A percentile compares a stretch with the other conserved stretches of the same genome.
Evolutionary conservation across 495 filamentous ascomycete genomes (phyloP).

Genomic region (Aspergillus mulundensis): DNA sequence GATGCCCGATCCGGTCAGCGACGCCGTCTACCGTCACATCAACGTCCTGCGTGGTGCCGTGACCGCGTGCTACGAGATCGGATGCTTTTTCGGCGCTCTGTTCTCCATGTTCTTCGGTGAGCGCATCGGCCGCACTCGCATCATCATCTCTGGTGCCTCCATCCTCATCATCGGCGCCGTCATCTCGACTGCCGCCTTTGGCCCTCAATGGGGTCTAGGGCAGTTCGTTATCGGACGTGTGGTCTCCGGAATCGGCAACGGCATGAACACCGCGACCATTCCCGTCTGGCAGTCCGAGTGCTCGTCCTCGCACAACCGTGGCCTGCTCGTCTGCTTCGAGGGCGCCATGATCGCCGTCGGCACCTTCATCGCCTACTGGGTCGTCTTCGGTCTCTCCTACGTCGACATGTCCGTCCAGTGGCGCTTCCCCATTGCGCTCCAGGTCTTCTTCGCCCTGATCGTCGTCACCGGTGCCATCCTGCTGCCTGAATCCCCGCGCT

Average conservation of each 20-base stretch:
- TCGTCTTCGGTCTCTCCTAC: conserved; percentile 74
- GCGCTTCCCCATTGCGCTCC: conserved; percentile 75
- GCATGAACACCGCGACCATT: conserved; percentile 70
- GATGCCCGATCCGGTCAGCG: conserved; percentile 9
- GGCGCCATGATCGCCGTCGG: conserved; percentile 76
- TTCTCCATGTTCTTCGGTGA: conserved; percentile 67
- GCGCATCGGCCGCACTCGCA: conserved; percentile 58
- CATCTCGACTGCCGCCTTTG: conserved; percentile 58
- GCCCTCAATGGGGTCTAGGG: conserved; percentile 40
- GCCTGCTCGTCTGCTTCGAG: conserved; percentile 77
- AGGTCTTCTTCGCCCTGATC: conserved; percentile 65
- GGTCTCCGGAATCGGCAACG: conserved; percentile 70
- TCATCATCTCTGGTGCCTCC: conserved; percentile 57
- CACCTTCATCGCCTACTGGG: conserved; percentile 75
- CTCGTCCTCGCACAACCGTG: conserved; percentile 66
- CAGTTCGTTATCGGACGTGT: conserved; percentile 73
- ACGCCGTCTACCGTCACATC: conserved; percentile 34
- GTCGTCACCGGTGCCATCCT: conserved; percentile 54
- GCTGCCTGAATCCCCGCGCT: conserved; percentile 74
- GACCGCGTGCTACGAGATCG: conserved; percentile 78
- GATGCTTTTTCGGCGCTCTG: conserved; percentile 70
- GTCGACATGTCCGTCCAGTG: conserved; percentile 41
- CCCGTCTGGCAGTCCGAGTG: conserved; percentile 77
- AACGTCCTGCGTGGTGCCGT: conserved; percentile 73
- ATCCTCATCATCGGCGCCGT: conserved; percentile 74